Conservation (phyloP, 148 eudicot genomes). For the Heliamphora exappendiculata region DNA sequence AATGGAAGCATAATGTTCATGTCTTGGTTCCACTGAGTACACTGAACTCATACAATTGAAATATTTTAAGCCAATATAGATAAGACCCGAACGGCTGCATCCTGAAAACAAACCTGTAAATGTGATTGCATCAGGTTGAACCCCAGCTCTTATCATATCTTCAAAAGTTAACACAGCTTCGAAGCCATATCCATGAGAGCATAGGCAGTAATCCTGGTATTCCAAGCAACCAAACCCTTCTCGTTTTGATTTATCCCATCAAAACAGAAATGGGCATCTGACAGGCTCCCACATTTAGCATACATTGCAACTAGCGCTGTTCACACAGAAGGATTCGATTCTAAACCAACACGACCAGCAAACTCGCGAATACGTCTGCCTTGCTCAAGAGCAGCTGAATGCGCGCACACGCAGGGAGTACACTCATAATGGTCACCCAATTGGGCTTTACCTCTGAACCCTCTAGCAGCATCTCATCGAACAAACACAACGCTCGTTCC, state of each 20-base stretch:
- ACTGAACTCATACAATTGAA: slow-evolving; percentile 29
- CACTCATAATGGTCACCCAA: slow-evolving; percentile 46
- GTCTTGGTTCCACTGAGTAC: slow-evolving; percentile 24
- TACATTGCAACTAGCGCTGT: no score
- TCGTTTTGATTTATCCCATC: slow-evolving; percentile 13
- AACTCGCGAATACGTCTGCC: slow-evolving; percentile 35
- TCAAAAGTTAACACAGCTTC: slow-evolving; percentile 42
- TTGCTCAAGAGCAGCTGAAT: slow-evolving; percentile 34
- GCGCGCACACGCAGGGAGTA: slow-evolving; percentile 46
- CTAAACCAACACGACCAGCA: slow-evolving; percentile 28
- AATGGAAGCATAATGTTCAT: slow-evolving; percentile 47
- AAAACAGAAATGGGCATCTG: slow-evolving; percentile 12
- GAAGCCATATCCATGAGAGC: slow-evolving; percentile 40
- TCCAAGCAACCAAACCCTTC: slow-evolving; percentile 43
- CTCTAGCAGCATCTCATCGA: slow-evolving; percentile 31
- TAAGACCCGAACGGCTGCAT: slow-evolving; percentile 49
- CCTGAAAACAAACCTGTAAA: slow-evolving; percentile 48
- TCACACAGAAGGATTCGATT: slow-evolving; percentile 22
- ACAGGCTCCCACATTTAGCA: no score
- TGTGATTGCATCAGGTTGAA: slow-evolving; percentile 42
- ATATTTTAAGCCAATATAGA: slow-evolving; percentile 31
- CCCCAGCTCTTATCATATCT: slow-evolving; percentile 34
- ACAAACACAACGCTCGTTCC: slow-evolving; percentile 29
- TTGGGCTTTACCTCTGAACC: slow-evolving; percentile 35
- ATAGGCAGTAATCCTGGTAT: slow-evolving; percentile 43